Percentiles rank a stretch among this genome's conserved stretches.
phyloP scores from a whole-genome alignment of 805 yeast species.

The Saturnispora galanensis region DNA sequence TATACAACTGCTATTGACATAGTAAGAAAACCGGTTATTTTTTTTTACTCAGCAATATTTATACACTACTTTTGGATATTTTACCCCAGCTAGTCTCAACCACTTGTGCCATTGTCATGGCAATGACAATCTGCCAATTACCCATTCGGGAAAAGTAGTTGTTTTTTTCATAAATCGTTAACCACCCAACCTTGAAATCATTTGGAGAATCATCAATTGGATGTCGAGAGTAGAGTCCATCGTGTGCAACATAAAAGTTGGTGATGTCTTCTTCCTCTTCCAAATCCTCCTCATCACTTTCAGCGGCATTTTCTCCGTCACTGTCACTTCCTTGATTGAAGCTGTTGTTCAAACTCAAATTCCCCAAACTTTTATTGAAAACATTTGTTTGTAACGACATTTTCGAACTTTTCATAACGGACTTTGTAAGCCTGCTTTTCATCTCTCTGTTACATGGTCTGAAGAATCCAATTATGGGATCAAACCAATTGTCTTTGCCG shows the following conservation, averaged over 20 bases:
- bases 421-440: conserved; percentile 21
- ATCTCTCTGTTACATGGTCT: conserved; percentile 26
- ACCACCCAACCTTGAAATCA: conserved; percentile 54
- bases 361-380: not conserved
- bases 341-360: conserved; percentile 7
- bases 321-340: not conserved
- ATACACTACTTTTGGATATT: conserved; percentile 6
- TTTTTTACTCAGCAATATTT: not conserved
- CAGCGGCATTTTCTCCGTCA: conserved; percentile 7
- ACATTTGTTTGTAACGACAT: not conserved
- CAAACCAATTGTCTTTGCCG: conserved; percentile 20
- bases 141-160: conserved; percentile 34
- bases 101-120: conserved; percentile 44
- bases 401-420: conserved; percentile 15
- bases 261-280: conserved; percentile 8
- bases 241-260: conserved; percentile 37
- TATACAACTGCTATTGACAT: conserved; percentile 38
- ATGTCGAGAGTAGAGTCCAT: conserved; percentile 39
- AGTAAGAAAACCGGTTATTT: not conserved
- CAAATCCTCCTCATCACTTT: conserved; percentile 12
- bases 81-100: conserved; percentile 27
- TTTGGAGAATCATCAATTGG: conserved; percentile 56
- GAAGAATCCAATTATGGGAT: conserved; percentile 19
- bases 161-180: conserved; percentile 46
- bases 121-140: conserved; percentile 45